Conservation (phyloP, 2,329 filamentous ascomycete species). For the Neonectria neomacrospora region DNA sequence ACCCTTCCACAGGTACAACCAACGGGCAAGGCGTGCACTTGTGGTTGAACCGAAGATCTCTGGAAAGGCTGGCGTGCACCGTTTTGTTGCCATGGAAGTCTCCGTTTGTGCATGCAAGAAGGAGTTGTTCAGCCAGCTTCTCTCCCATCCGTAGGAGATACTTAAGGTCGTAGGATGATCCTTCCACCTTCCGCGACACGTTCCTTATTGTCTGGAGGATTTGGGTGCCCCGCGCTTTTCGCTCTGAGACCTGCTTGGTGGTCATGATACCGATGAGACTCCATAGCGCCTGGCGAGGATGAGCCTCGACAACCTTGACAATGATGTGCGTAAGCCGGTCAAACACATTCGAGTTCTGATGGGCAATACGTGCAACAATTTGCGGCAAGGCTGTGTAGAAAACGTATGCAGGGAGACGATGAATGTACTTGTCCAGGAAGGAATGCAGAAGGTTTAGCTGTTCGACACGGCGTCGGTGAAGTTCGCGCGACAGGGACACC, state of each 20-base stretch:
- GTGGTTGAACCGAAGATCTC: conserved; percentile 85
- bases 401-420: conserved; percentile 76
- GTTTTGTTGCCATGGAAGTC: conserved; percentile 75
- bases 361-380: conserved; percentile 94
- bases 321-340: conserved; percentile 82
- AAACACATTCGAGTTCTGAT: conserved; percentile 82
- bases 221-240: conserved; percentile 64
- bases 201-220: conserved; percentile 63
- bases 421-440: conserved; percentile 83
- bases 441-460: conserved; percentile 76
- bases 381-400: conserved; percentile 89
- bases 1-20: conserved; percentile 89
- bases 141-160: conserved; percentile 81
- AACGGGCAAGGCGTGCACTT: conserved; percentile 84
- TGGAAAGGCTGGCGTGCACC: conserved; percentile 77
- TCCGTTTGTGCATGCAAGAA: conserved; percentile 82
- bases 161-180: conserved; percentile 69
- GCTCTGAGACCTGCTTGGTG: conserved; percentile 75
- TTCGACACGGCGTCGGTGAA: conserved; percentile 67
- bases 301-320: conserved; percentile 82
- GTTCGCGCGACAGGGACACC: conserved; percentile 62
- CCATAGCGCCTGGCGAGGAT: conserved; percentile 94
- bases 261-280: conserved; percentile 88
- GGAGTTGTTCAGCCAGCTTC: conserved; percentile 82
- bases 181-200: conserved; percentile 63